Percentiles rank a stretch among this genome's conserved stretches.
These are phyloP conservation scores for Talaromyces sp. DNA, from an alignment of 2,329 filamentous ascomycete species.

Conservation along the genomic window DNA sequence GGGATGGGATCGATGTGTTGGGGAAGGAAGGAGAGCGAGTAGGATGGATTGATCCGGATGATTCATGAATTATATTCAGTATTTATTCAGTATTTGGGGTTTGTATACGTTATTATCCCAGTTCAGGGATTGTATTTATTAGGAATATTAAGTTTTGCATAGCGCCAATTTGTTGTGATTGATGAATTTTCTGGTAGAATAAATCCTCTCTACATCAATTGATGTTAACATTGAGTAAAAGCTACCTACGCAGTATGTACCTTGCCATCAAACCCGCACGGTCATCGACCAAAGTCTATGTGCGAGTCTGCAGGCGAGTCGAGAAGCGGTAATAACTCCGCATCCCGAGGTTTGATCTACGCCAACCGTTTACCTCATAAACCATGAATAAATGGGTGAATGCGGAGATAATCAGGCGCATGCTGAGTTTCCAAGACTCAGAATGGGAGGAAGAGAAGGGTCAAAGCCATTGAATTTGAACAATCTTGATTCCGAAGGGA, in stretches of 20 bases:
- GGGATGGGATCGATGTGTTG: conserved; percentile 44
- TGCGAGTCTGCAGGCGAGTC: conserved; percentile 40
- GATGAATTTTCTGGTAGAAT: not conserved
- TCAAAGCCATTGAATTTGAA: not conserved
- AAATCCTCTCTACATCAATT: not conserved
- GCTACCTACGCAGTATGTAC: not conserved
- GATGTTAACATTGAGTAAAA: not conserved
- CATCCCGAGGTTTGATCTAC: conserved; percentile 60
- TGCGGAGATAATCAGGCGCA: conserved; percentile 84
- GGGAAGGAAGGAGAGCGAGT: conserved; percentile 15
- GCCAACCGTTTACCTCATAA: conserved; percentile 93
- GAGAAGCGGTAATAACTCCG: conserved; percentile 13
- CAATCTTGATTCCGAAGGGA: not conserved
- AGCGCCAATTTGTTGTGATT: not conserved
- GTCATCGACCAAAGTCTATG: conserved; percentile 28
- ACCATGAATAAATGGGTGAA: conserved; percentile 61
- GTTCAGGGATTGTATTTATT: not conserved
- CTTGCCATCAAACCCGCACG: conserved; percentile 39
- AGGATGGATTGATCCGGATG: not conserved
- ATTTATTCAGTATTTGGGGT: not conserved
- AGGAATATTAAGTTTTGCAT: not conserved
- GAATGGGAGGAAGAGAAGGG: not conserved
- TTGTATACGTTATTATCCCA: not conserved
- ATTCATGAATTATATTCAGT: not conserved
- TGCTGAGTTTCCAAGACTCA: not conserved